Conservation (phyloP, 805 yeast genomes). For the Saccharomycopsis schoenii region DNA sequence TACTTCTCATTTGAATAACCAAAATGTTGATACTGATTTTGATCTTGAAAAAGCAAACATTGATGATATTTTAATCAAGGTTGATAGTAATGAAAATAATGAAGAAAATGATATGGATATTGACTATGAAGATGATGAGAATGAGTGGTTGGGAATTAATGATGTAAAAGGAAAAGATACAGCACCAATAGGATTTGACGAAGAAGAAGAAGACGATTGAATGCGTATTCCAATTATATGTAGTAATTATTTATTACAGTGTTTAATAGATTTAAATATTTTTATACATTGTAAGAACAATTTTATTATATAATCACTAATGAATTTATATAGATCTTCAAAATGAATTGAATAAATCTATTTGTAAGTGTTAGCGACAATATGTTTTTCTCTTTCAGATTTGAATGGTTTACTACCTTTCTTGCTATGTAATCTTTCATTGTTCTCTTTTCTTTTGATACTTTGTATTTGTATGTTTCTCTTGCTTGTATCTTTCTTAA, state of each 20-base stretch:
- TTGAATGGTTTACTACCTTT: constrained; percentile 43
- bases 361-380: constrained; percentile 31
- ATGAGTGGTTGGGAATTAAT: constrained; percentile 26
- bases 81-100: constrained; percentile 19
- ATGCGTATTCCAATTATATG: neutral
- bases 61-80: constrained; percentile 19
- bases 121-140: constrained; percentile 27
- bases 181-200: constrained; percentile 5
- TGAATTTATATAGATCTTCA: neutral
- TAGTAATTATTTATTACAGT: neutral
- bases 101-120: constrained; percentile 31
- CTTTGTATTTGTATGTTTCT: constrained; percentile 66
- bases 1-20: constrained; percentile 2
- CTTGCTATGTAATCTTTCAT: constrained; percentile 71
- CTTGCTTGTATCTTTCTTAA: constrained; percentile 84
- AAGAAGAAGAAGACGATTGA: constrained; percentile 1
- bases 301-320: neutral
- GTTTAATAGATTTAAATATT: neutral
- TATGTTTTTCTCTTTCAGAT: constrained; percentile 78
- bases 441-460: constrained; percentile 71
- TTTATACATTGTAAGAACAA: neutral
- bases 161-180: constrained; percentile 19
- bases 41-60: constrained; percentile 24
- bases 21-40: constrained; percentile 23
- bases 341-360: neutral